Evolutionary conservation across 257 asterid species (phyloP), one percentile per base, ranked within the genome.

Genomic region (Agastache rugosa): DNA sequence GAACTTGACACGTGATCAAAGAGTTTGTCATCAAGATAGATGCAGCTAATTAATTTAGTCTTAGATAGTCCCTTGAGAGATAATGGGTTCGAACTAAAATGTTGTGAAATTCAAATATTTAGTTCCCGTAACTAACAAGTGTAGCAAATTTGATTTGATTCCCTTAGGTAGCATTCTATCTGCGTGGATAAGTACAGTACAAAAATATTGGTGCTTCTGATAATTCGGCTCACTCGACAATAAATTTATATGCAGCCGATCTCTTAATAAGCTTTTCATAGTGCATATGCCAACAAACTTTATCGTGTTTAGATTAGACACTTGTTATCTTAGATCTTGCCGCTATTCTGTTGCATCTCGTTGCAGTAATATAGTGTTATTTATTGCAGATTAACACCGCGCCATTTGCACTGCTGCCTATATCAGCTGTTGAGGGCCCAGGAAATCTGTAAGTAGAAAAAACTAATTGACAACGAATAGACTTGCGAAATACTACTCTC

Each of bases 381-480:
- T 69, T 12, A 27, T 27, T 64, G 88, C 91, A 91, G 97, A 89
- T 89, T 54, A 82, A 79, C 70, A 85, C 96, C 37, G 80, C 72
- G 58, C 97, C 97, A 42, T 89, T 92, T 54, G 81, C 82, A 14
- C n/a, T 87, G 85, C 87, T 92, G 62, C 97, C 97, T 19, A 51
- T 82, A 74, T 84, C 97, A 62, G 91, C 96, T 50, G 91, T 92
- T 41, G 97, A 92, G 77, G 77, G 66, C 69, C 96, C 96, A 5
- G 97, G 97, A 56, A 92, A 86, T 60, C 16, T 90, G 95, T 85
- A 82, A 87, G 97, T 79, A 27, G 50, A 39, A 25, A 48, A 60
- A 50, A 63, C 22, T 56, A 22, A 60, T 27, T 11, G 50, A 15
- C 61, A 45, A 44, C 1, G 2, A 65, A 16, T 11, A 14, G 12